Conservation (phyloP, 1,284 basidiomycete species). For the Ganoderma leucocontextum region DNA sequence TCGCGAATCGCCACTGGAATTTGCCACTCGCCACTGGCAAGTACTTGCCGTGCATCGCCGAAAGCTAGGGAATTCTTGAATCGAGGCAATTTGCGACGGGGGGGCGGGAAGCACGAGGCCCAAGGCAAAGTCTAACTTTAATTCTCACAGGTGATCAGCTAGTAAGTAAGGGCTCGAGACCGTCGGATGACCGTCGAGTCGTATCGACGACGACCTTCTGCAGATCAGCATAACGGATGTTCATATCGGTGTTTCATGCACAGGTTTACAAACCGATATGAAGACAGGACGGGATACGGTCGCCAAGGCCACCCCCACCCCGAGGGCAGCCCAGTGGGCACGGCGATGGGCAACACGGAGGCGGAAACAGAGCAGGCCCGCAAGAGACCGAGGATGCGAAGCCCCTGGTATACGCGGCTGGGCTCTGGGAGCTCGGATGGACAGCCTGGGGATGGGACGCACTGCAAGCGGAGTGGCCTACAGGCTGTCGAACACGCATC, state of each 20-base stretch:
- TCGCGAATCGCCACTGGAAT: background rate
- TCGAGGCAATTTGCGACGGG: background rate
- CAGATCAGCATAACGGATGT: conserved; percentile 15
- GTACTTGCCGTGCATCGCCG: background rate
- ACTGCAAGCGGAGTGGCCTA: conserved; percentile 1
- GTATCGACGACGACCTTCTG: conserved; percentile 6
- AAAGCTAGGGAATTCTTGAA: background rate
- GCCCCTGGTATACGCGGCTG: background rate
- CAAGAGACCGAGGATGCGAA: background rate
- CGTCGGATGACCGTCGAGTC: background rate
- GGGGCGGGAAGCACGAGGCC: conserved; percentile 8
- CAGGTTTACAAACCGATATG: conserved; percentile 23
- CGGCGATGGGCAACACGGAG: conserved; percentile 10
- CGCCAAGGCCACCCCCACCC: conserved; percentile 26
- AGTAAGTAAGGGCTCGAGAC: background rate
- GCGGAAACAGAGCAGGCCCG: conserved; percentile 1
- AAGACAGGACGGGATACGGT: conserved; percentile 17
- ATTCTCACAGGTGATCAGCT: conserved; percentile 4
- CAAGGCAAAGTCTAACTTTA: conserved; percentile 24
- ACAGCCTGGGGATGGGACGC: background rate
- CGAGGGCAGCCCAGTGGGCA: background rate
- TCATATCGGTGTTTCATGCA: conserved; percentile 26
- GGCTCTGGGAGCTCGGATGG: background rate
- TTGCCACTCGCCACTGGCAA: conserved; percentile 3
- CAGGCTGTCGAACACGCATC: conserved; percentile 6